Evolutionary conservation across 331 rosid genomes (phyloP), one percentile per base, ranked within the genome.

Genomic region (Erythrophleum ivorense): DNA sequence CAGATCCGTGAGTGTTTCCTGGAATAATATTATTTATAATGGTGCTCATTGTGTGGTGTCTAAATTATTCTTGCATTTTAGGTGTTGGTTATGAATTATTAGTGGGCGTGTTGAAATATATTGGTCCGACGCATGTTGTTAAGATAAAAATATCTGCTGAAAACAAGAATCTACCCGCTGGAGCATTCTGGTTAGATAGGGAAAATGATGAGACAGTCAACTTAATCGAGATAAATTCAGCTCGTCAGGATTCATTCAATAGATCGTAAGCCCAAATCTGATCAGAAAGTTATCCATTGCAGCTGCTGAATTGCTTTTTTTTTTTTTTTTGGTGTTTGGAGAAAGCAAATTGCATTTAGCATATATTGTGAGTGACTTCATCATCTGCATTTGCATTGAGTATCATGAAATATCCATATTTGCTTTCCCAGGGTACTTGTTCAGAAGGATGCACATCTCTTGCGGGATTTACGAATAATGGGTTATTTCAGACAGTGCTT

Each of bases 401-500:
- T 52, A 73, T 73, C 34, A 36, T 67, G 70, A 36, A 70, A 75
- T 50, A 81, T 71, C 38, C 78, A 40, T 77, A 52, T 77, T 72
- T 85, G 75, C 86, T 78, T 71, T 66, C 73, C 71, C 77, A 92
- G 97, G 88, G 76, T 91, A 78, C 87, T 89, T 77, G 91, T 91
- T 82, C 89, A 75, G 71, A 95, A 89, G 90, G 94, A 95, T 81
- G 90, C 99, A n/a, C 80, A 69, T 72, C 87, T 85, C 33, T 76
- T 93, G 84, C 89, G 94, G 48, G 98, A 95, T 85, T 57, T 87
- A 58, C 84, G 94, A 36, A 83, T 95, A 81, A 86, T 90, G 94
- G 96, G 92, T 78, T 95, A 91, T 90, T 95, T 95, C 85, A 89
- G 89, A 78, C 98, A 89, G 88, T 93, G 97, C 88, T 86, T 95